These are phyloP conservation scores for Trichoderma gamsii DNA, from an alignment of 495 filamentous ascomycete species.

Conservation along the genomic window DNA sequence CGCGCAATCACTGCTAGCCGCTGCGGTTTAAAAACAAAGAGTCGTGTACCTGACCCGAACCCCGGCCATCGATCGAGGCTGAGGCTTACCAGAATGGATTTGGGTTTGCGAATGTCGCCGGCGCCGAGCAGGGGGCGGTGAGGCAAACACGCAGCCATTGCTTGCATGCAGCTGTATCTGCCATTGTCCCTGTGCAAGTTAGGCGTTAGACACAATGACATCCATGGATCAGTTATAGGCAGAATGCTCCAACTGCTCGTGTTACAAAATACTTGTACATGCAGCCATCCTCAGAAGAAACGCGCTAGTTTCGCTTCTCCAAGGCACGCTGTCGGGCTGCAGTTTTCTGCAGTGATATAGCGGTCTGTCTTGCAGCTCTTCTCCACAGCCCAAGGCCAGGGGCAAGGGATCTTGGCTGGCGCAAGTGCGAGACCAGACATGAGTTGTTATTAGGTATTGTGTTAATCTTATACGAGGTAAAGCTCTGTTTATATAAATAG, in stretches of 20 bases:
- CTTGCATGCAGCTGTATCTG: too few relatives aligned
- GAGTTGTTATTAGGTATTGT: too few relatives aligned
- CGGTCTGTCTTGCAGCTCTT: conserved; percentile 11
- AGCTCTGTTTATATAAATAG: too few relatives aligned
- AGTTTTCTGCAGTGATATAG: background rate
- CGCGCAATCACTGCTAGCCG: background rate
- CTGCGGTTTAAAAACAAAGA: background rate
- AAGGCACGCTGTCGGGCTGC: background rate
- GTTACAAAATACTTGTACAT: too few relatives aligned
- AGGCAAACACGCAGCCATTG: too few relatives aligned
- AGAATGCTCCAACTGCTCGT: too few relatives aligned
- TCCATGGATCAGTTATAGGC: too few relatives aligned
- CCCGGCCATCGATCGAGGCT: conserved; percentile 9
- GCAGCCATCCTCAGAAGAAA: too few relatives aligned
- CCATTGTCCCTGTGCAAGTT: too few relatives aligned
- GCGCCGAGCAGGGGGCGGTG: background rate
- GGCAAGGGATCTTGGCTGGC: background rate
- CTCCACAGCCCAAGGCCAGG: background rate
- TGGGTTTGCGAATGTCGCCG: background rate
- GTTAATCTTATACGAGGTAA: too few relatives aligned
- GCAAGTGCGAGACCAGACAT: background rate
- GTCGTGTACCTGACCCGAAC: background rate
- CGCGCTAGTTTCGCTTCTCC: background rate
- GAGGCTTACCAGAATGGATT: background rate
- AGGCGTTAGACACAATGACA: too few relatives aligned